Conservation (phyloP, 805 yeast genomes). For the Pichia kluyveri region DNA sequence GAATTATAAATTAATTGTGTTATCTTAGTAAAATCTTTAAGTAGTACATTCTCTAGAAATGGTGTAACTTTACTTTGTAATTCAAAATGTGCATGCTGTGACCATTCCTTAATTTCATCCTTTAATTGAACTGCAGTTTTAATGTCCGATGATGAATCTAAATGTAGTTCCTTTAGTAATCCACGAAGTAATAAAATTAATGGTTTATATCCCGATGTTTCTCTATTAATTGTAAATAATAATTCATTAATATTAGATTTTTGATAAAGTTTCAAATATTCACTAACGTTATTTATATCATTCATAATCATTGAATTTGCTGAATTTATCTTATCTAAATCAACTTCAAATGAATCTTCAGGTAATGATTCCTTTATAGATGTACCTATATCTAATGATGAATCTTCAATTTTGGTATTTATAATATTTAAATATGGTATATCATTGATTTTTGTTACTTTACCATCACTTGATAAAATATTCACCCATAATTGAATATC, state of each 20-base stretch:
- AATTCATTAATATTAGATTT: conserved; percentile 21
- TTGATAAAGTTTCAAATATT: conserved; percentile 19
- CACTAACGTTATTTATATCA: conserved; percentile 19
- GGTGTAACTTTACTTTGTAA: conserved; percentile 26
- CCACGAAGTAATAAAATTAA: conserved; percentile 17
- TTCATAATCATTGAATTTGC: conserved; percentile 23
- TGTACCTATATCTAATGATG: background rate
- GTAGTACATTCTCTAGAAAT: conserved; percentile 19
- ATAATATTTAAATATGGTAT: conserved; percentile 22
- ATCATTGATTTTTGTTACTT: conserved; percentile 15
- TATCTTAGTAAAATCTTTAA: conserved; percentile 21
- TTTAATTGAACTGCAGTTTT: conserved; percentile 8
- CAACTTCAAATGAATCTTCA: conserved; percentile 10
- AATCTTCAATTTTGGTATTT: conserved; percentile 5
- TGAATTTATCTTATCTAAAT: conserved; percentile 17
- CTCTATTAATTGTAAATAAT: conserved; percentile 19
- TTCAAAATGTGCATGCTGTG: conserved; percentile 27
- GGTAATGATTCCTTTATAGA: background rate
- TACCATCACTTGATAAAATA: conserved; percentile 17
- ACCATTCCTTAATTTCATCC: conserved; percentile 23
- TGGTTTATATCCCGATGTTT: conserved; percentile 25
- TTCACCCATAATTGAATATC: conserved; percentile 25
- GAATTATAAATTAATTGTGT: conserved; percentile 24
- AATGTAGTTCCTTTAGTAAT: conserved; percentile 15
- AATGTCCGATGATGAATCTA: background rate